Evolutionary conservation across 352 stramenopile species (phyloP).

Genomic region (Aphanomyces stellatus): DNA sequence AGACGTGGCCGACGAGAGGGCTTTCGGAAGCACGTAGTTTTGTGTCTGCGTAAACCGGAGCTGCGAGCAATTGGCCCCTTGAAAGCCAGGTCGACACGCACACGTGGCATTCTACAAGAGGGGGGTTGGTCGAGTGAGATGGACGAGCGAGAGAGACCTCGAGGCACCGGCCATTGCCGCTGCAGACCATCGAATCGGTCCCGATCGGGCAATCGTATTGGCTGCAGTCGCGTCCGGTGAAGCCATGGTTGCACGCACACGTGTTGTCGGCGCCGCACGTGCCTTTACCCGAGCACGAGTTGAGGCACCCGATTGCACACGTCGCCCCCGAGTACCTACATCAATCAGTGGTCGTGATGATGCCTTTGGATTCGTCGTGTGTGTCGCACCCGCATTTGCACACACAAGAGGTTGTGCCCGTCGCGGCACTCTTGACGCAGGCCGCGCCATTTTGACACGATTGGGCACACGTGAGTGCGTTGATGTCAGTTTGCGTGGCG

Average conservation of each 20-base stretch:
- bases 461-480: background rate
- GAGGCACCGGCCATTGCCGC: constrained; percentile 6
- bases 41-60: background rate
- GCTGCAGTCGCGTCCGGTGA: constrained; percentile 17
- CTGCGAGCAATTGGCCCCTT: constrained; percentile 5
- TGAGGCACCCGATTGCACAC: constrained; percentile 2
- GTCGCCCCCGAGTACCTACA: background rate
- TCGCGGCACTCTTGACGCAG: constrained; percentile 3
- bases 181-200: background rate
- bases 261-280: background rate
- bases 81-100: background rate
- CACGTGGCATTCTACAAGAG: constrained; percentile 8
- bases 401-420: background rate
- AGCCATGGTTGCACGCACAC: constrained; percentile 1
- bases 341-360: no score
- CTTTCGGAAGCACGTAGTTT: background rate
- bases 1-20: background rate
- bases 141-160: background rate
- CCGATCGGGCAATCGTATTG: constrained; percentile 1
- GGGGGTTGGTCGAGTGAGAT: background rate
- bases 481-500: background rate
- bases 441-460: background rate
- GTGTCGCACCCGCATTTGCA: constrained; percentile 8
- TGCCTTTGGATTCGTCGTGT: background rate
- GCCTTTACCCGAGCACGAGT: constrained; percentile 3